Base-by-base conservation (phyloP, 31 red algal genomes). In the Bonnemaisonia californica region DNA sequence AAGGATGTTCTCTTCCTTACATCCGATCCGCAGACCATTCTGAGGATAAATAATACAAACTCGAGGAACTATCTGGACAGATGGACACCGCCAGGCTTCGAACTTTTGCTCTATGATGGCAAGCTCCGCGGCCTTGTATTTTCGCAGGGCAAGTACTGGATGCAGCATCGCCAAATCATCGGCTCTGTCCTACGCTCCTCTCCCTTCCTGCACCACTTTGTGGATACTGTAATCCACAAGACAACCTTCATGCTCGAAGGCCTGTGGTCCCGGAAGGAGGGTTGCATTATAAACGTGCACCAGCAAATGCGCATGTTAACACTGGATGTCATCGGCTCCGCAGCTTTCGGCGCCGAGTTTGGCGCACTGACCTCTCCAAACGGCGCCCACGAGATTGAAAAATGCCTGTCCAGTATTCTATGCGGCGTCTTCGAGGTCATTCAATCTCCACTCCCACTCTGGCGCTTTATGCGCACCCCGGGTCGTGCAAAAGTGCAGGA, bases 301-400 rank as follows among this genome's bases (percentile, higher is more conserved):
- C 69, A 73, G 59, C 61, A 74, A 42, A 85, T 85, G 82, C 68
- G 69, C 31, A 58, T 85, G 69, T 65, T 85, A 28, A 74, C 69
- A 27, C 59, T 85, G 69, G 82, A 85, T 62, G 30, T 65, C 31
- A 85, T 85, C 45, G 82, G 82, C 19, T 32, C 41, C 45, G 69
- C 54, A 26, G 82, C 69, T 37, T 85, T 85, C 48, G 82, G 82
- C 1, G 63, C 55, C 4, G 71, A 76, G 42, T 85, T 85, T 64
- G 71, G 71, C 31, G 82, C 82, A 24, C 74, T 85, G 82, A 56
- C 29, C 24, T 48, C 74, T 18, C 18, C 42, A 18, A 48, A 74
- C 39, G 82, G 82, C 1, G 26, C 35, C 8, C 82, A 85, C 59
- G 69, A 74, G 54, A 76, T 85, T 31, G 82, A 85, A 63, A n/a